phyloP scores from a whole-genome alignment of 305 asterid species.

The Solanum hybrid region DNA sequence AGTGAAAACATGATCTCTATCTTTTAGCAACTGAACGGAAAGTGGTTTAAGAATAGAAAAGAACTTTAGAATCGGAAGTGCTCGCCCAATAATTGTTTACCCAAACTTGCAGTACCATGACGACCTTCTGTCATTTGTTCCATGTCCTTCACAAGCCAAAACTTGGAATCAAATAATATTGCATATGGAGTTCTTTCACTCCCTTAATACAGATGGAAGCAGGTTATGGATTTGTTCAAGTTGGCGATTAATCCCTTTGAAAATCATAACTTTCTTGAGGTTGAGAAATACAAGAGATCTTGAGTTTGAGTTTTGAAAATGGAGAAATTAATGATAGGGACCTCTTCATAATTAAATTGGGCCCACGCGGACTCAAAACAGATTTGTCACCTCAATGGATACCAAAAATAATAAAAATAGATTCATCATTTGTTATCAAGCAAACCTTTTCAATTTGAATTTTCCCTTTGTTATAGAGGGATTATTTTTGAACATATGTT shows the following conservation, averaged over 20 bases:
- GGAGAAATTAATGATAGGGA: neutral
- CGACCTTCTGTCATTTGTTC: neutral
- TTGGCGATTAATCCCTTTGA: neutral
- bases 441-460: neutral
- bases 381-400: neutral
- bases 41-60: neutral
- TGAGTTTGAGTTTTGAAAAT: neutral
- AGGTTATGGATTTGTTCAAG: neutral
- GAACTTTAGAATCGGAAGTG: no score
- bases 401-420: neutral
- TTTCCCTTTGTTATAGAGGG: neutral
- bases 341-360: neutral
- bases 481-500: neutral
- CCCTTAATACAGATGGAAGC: neutral
- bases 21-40: neutral
- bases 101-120: neutral
- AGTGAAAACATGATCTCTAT: neutral
- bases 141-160: neutral
- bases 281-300: neutral
- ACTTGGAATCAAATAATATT: neutral
- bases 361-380: neutral
- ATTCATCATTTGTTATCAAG: neutral
- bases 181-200: neutral
- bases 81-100: neutral
- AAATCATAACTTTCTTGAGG: neutral